Base-by-base conservation (phyloP, 306 rosid genomes). In the Quercus aquifolioides region DNA sequence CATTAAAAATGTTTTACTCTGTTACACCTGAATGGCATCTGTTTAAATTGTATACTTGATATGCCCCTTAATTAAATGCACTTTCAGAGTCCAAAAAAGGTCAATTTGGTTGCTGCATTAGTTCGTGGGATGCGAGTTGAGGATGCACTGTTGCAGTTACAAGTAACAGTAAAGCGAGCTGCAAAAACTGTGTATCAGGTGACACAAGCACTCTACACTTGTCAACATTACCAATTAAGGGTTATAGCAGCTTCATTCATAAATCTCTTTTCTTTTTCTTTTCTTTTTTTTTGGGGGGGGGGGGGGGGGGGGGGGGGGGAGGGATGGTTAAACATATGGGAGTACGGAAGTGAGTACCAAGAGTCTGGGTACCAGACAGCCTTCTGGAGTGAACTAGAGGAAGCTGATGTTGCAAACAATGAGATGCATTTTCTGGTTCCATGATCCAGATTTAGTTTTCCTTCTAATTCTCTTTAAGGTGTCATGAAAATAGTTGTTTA, bases 91-190 rank as follows among this genome's bases (percentile, higher is more conserved):
- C 99, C 98, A 58, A 95, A 92, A 89, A 95, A 95, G 89, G 81
- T 92, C 78, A 95, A 95, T 90, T 88, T 95, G 92, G 98, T 95
- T 73, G 98, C 97, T 83, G 94, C 95, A 64, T 81, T 92, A 76
- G 94, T 92, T 41, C 97, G 98, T 80, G 99, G 99, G 28, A 95
- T 95, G 99, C 99, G 92, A 56, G 99, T 95, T 80, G 97, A 95
- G 82, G 99, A 95, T 87, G 99, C 99, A 73, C 84, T 92, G 80
- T 33, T 92, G 86, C 99, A 95, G 87, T 84, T 92, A 87, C 94
- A 95, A 88, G 83, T 95, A 80, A 90, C 94, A 11, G 76, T 92
- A 25, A 95, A 95, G 88, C 89, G 98, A 82, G 99, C 99, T 55
- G 51, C 97, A 79, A 95, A 92, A 79, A 91, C 99, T 86, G 99